A percentile compares a stretch with the other conserved stretches of the same genome.
These are phyloP conservation scores for Suillus plorans DNA, from an alignment of 768 basidiomycete species.

Conservation along the genomic window DNA sequence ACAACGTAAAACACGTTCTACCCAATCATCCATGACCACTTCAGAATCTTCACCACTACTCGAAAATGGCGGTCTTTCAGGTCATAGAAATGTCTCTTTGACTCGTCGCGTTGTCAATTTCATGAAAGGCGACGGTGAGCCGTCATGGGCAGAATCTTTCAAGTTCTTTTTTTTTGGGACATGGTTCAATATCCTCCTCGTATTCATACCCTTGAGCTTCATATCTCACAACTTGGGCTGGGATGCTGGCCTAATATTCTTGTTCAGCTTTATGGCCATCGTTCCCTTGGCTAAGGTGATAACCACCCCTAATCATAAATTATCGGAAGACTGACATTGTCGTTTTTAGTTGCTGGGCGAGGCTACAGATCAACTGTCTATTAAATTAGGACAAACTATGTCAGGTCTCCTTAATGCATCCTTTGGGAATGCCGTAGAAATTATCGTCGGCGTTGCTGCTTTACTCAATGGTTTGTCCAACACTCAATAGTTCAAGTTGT, in stretches of 20 bases:
- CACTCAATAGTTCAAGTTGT: background rate
- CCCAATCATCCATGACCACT: constrained; percentile 22
- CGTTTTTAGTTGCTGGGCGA: constrained; percentile 65
- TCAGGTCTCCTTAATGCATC: constrained; percentile 87
- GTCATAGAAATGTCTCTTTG: constrained; percentile 23
- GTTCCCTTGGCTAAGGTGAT: constrained; percentile 83
- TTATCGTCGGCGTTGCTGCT: constrained; percentile 87
- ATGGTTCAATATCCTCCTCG: constrained; percentile 74
- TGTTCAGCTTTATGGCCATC: constrained; percentile 79
- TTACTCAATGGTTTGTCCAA: constrained; percentile 60
- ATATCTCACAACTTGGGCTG: constrained; percentile 64
- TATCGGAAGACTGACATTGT: background rate
- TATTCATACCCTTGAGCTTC: constrained; percentile 76
- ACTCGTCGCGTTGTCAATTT: constrained; percentile 31
- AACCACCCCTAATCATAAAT: constrained; percentile 1
- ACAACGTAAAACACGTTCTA: background rate
- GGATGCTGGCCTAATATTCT: constrained; percentile 76
- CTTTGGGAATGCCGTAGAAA: constrained; percentile 83
- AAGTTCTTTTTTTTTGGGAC: constrained; percentile 60
- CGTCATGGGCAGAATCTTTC: constrained; percentile 57
- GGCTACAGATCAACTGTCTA: constrained; percentile 78
- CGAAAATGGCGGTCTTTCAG: constrained; percentile 33
- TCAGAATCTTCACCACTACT: constrained; percentile 52
- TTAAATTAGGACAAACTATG: constrained; percentile 78
- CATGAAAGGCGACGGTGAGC: constrained; percentile 59